Evolutionary conservation across 306 rosid genomes (phyloP), one percentile per base, ranked within the genome.

Genomic region (Glycine soja): DNA sequence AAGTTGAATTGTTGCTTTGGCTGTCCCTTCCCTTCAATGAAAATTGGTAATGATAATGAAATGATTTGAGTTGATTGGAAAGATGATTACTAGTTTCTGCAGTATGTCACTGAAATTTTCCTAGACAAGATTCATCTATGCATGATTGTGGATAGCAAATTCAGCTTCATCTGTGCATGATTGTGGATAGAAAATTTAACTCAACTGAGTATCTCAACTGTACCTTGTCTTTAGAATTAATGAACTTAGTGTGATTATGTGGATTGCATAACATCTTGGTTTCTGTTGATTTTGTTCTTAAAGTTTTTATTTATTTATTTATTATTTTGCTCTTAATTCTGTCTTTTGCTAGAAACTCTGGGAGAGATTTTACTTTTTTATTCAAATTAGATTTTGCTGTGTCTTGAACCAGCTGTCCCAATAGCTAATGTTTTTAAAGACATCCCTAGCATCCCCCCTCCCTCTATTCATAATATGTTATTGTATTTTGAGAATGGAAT

Each of bases 281-380:
- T 54, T 74, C n/a, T 62, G 69, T 62, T 82, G 48, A 81, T 53
- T 38, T 42, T 71, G 38, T 71, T 73, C 76, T 76, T 47, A 10
- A 42, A 53, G 73, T 65, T 62, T 42, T 42, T 52, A 56, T 53
- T 42, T 42, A 5, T 6, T 42, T 42, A 34, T 64, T 40, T 54
- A 1, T 52, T 76, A 24, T 70, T 63, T 79, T 74, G 32, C 80
- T 66, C 11, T 10, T 74, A 47, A 77, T 40, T 72, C 38, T 73
- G 19, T 14, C 38, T 42, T 72, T 66, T 43, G 76, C 51, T 65
- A 18, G 71, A 72, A 72, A 54, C 61, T 36, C 59, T 58, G 10
- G 11, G 75, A 42, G 61, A 58, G 46, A 42, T 2, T 42, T 42
- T 42, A 42, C 54, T 34, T 48, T n/a, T 40, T 40, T 15, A 48